Base-by-base conservation (phyloP, 2,329 filamentous ascomycete genomes). In the Arthrobotrys sinensis region DNA sequence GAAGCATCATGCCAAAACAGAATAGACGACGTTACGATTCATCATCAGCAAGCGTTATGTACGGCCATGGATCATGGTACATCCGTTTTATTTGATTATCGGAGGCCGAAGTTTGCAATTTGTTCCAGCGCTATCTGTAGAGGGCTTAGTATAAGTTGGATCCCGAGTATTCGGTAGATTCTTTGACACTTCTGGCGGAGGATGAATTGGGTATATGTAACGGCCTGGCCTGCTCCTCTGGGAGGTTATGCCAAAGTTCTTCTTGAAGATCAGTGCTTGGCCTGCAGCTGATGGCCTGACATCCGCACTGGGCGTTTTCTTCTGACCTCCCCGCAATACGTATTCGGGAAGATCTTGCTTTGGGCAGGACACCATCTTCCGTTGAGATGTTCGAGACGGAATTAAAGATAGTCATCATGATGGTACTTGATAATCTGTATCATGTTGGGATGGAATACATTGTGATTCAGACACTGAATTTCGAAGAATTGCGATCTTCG, bases 231-330 rank as follows among this genome's bases (percentile, higher is more conserved):
- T 57, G 8, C 36, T 28, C 16, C 16, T 55, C 53, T 50, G 64
- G 43, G 34, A 36, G 53, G 40, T 52, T 64, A 38, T 48, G 62
- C 62, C 32, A 53, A 43, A 52, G 46, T 11, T 11, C 48, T 24
- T 14, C 57, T 38, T 24, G 46, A 34, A 63, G 69, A 73, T 73
- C 62, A 60, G 38, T 28, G 19, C 69, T 73, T 73, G 69, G 69
- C 69, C 40, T 73, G 62, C 69, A 73, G 50, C 36, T 50, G 60
- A 53, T 70, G 67, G 67, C 69, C 46, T 65, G 69, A 65, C 70
- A 53, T 36, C 48, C 16, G 32, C 38, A 50, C 69, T 62, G 57
- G 43, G 57, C 69, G 14, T 38, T 48, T 28, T 43, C 34, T 43
- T 60, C 21, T 60, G 16, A 38, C 53, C 43, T 40, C 52, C 65